Conservation (phyloP, 169 alveolate species). For the Perkinsus olseni region DNA sequence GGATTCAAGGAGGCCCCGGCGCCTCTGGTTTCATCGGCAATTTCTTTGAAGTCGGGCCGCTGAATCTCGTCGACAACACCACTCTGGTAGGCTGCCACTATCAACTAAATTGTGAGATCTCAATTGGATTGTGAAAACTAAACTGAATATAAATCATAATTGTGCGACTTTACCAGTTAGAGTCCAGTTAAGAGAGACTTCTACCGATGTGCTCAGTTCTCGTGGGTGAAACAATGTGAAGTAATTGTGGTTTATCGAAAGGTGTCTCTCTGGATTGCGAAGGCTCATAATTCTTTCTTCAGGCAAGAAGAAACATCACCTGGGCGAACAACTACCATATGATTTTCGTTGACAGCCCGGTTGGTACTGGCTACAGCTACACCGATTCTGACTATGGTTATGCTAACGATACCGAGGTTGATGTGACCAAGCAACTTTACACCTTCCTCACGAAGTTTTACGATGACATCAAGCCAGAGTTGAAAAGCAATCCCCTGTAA, state of each 20-base stretch:
- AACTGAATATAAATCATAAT: too few relatives aligned
- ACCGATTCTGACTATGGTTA: constrained; percentile 11
- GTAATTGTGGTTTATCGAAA: too few relatives aligned
- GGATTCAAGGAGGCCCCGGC: constrained; percentile 48
- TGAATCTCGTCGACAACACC: not conserved
- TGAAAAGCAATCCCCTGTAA: not conserved
- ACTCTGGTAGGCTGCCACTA: too few relatives aligned
- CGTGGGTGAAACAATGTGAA: not conserved
- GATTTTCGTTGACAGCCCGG: constrained; percentile 17
- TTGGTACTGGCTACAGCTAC: constrained; percentile 23
- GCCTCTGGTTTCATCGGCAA: constrained; percentile 30
- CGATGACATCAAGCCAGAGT: not conserved
- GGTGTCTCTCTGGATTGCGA: too few relatives aligned
- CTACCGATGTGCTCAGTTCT: too few relatives aligned
- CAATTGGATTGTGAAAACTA: too few relatives aligned
- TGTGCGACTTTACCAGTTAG: too few relatives aligned
- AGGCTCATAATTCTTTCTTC: too few relatives aligned
- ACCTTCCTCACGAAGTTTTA: not conserved
- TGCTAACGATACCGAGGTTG: not conserved
- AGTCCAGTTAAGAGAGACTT: too few relatives aligned
- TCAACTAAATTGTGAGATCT: not conserved
- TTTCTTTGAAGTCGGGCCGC: constrained; percentile 15
- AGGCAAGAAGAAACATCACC: constrained; percentile 1
- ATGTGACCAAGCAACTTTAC: constrained; percentile 8
- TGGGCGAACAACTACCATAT: constrained; percentile 17